These are phyloP conservation scores for Tillandsia fasciculata DNA, from an alignment of 176 grass and related monocot genomes.

Conservation along the genomic window DNA sequence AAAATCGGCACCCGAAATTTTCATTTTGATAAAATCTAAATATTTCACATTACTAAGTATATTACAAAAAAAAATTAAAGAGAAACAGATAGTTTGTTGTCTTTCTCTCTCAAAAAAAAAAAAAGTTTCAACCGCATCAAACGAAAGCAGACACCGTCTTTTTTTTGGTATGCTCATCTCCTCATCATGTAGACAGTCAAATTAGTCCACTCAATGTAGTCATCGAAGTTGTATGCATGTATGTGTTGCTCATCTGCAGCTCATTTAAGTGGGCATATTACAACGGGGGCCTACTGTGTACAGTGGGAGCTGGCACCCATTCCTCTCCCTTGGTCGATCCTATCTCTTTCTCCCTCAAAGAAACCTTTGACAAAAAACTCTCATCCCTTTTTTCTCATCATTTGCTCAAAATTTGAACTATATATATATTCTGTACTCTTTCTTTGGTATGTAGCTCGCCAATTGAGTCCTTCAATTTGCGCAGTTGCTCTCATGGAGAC, in stretches of 20 bases:
- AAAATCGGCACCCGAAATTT: no score
- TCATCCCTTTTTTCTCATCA: not conserved
- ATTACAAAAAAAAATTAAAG: no score
- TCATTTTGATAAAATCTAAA: no score
- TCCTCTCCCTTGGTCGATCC: not conserved
- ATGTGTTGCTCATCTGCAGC: not conserved
- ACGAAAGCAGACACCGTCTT: no score
- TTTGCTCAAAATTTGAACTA: not conserved
- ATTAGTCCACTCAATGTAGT: no score
- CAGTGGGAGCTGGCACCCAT: constrained; percentile 15
- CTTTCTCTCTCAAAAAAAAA: no score
- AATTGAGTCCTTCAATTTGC: not conserved
- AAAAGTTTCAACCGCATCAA: no score
- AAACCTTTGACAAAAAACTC: constrained; percentile 1
- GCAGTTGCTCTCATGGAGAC: constrained; percentile 21
- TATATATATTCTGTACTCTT: not conserved
- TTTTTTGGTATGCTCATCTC: no score
- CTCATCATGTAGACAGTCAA: no score
- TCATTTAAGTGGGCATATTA: constrained; percentile 23
- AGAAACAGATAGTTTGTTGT: no score
- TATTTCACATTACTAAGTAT: no score
- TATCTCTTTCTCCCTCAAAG: constrained; percentile 13
- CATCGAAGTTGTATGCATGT: no score
- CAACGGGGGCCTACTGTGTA: constrained; percentile 3
- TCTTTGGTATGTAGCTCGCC: not conserved